A percentile compares a stretch with the other conserved stretches of the same genome.
phyloP scores from a whole-genome alignment of 257 asterid species.

The Avicennia marina region DNA sequence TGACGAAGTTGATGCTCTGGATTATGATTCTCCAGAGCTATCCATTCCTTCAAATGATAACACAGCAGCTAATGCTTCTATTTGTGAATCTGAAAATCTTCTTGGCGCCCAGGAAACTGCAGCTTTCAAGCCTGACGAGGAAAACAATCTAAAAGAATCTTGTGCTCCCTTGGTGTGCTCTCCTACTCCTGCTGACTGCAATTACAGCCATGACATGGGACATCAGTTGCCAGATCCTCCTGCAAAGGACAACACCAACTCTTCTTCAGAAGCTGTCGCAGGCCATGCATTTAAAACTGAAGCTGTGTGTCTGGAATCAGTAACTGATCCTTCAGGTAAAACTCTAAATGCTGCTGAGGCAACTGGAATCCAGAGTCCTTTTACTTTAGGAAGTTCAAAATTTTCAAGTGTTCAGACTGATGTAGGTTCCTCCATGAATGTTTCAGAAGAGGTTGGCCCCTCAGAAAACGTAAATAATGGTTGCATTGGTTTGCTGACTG shows the following conservation, averaged over 20 bases:
- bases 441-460: constrained; percentile 15
- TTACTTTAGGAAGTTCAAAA: constrained; percentile 3
- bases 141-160: constrained; percentile 17
- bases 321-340: constrained; percentile 10
- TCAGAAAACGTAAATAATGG: constrained; percentile 3
- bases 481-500: constrained; percentile 9
- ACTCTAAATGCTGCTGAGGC: constrained; percentile 9
- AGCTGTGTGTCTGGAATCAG: constrained; percentile 17
- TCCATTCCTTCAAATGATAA: constrained; percentile 20
- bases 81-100: neutral
- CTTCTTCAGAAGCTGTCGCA: neutral
- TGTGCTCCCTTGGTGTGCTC: constrained; percentile 14
- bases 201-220: neutral
- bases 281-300: constrained; percentile 7
- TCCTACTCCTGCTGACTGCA: neutral
- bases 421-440: constrained; percentile 2
- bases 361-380: neutral
- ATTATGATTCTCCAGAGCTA: constrained; percentile 10
- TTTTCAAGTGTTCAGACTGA: neutral
- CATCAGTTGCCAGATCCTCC: neutral
- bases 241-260: constrained; percentile 1
- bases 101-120: constrained; percentile 1
- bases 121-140: constrained; percentile 3
- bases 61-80: constrained; percentile 2
- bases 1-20: constrained; percentile 22